phyloP scores from a whole-genome alignment of 2,329 filamentous ascomycete species.

The Colletotrichum tropicale region DNA sequence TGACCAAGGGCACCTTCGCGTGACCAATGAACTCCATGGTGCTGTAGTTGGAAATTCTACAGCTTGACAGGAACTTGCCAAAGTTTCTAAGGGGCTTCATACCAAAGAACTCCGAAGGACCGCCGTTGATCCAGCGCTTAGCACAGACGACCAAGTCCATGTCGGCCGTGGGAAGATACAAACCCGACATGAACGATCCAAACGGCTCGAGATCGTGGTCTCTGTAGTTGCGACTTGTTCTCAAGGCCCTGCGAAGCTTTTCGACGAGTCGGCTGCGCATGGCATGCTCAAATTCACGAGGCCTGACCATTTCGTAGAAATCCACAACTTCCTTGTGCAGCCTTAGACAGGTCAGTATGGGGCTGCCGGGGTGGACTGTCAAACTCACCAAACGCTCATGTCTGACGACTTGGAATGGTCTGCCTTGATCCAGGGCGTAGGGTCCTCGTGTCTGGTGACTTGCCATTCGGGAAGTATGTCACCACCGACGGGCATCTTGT shows the following conservation, averaged over 20 bases:
- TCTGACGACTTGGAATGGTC: conserved; percentile 60
- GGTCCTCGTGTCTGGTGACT: conserved; percentile 41
- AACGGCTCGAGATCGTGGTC: conserved; percentile 75
- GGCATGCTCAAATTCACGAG: conserved; percentile 75
- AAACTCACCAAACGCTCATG: conserved; percentile 62
- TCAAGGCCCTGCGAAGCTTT: conserved; percentile 67
- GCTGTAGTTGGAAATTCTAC: conserved; percentile 60
- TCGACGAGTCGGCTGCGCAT: conserved; percentile 76
- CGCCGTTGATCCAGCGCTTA: conserved; percentile 39
- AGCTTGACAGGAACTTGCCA: conserved; percentile 58
- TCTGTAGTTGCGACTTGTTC: conserved; percentile 53
- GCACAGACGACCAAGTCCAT: conserved; percentile 90
- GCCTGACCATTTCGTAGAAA: conserved; percentile 85
- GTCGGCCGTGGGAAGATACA: conserved; percentile 76
- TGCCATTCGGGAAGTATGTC: conserved; percentile 58
- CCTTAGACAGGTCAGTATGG: conserved; percentile 43
- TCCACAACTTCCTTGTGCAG: conserved; percentile 90
- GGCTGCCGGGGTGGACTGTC: not conserved
- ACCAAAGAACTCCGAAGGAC: conserved; percentile 47
- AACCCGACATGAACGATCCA: conserved; percentile 90
- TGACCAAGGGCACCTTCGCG: conserved; percentile 90
- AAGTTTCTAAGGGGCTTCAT: conserved; percentile 68
- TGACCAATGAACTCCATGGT: conserved; percentile 71
- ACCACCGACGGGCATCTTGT: conserved; percentile 54
- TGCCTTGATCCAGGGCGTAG: conserved; percentile 66